phyloP scores from a whole-genome alignment of 176 grass and related monocot species.

The Aechmea fasciata region DNA sequence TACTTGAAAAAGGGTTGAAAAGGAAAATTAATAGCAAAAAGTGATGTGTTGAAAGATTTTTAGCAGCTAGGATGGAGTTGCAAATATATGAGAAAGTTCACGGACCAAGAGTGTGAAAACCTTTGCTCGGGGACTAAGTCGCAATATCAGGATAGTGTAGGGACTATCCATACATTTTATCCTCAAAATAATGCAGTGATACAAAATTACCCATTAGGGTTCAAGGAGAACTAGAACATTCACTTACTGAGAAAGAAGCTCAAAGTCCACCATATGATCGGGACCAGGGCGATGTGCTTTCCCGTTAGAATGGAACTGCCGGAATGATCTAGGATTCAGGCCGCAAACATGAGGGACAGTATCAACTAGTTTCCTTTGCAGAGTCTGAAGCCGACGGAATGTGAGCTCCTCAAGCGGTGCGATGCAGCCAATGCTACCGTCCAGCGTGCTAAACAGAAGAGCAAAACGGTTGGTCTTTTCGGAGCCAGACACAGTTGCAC shows the following conservation, averaged over 20 bases:
- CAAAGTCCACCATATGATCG: slow-evolving; percentile 81
- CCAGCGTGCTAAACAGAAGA: slow-evolving; percentile 71
- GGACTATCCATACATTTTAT: too few relatives aligned
- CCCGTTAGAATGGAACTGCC: slow-evolving; percentile 63
- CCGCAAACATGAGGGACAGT: slow-evolving; percentile 64
- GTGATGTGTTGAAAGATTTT: too few relatives aligned
- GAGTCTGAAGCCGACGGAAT: slow-evolving; percentile 63
- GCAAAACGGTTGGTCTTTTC: slow-evolving; percentile 91
- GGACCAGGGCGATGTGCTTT: slow-evolving; percentile 83
- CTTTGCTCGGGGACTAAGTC: too few relatives aligned
- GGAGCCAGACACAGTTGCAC: slow-evolving; percentile 30
- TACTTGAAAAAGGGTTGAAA: too few relatives aligned
- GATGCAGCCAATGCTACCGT: slow-evolving; percentile 94
- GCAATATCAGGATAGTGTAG: too few relatives aligned
- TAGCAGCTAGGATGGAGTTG: too few relatives aligned
- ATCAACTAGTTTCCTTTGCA: slow-evolving; percentile 79
- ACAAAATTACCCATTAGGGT: not conserved
- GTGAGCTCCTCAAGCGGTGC: slow-evolving; percentile 78
- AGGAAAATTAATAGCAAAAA: too few relatives aligned
- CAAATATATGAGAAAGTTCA: too few relatives aligned
- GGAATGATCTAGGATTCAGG: slow-evolving; percentile 74
- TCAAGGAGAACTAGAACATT: not conserved
- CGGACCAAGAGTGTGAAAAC: too few relatives aligned
- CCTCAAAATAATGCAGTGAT: too few relatives aligned
- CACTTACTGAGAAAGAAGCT: slow-evolving; percentile 83